Base-by-base conservation (phyloP, 225 moss, liverwort and hornwort species). In the Takakia lepidozioides region DNA sequence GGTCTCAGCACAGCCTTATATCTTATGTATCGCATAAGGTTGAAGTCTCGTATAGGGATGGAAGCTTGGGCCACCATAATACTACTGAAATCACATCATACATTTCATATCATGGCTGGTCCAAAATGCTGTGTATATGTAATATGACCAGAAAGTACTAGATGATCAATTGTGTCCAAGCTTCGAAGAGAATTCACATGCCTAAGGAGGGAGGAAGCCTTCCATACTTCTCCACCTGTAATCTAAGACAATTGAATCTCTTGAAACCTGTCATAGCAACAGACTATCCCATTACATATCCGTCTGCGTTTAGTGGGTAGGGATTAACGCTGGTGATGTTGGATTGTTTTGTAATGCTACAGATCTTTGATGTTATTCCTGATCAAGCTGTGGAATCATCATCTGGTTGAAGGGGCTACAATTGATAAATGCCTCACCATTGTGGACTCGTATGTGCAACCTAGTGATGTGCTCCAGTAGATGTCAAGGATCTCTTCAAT, bases 331-430 rank as follows among this genome's bases (percentile, higher is more conserved):
- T 38, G 19, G 29, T 10, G 21, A 27, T 59, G 15, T 16, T 25
- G 29, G 10, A 41, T 1, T 19, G 16, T 23, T 27, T 58, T 67
- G 16, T 39, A 25, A 16, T 28, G n/a, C 58, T 52, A 64, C 85
- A 98, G 98, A 83, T 91, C 87, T 70, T 71, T 98, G 38, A 85
- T 98, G 91, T 75, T 98, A 38, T 87, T 98, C 53, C 66, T 98
- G 22, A 68, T 91, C 46, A 91, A 91, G 72, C 82, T 91, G 45
- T 91, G 91, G 98, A 87, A 98, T 52, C 98, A 91, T 68, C 91
- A 98, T 46, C 76, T 91, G 43, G 91, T 98, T 54, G 98, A 98
- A 50, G 83, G 85, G 59, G 43, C 75, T 24, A 98, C 98, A 35
- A 80, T 98, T 24, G 66, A 75, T 59, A 62, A 73, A 47, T 98